These are phyloP conservation scores for Mortierella sp. DNA, from an alignment of 371 early-diverging fungal genomes.

Conservation along the genomic window DNA sequence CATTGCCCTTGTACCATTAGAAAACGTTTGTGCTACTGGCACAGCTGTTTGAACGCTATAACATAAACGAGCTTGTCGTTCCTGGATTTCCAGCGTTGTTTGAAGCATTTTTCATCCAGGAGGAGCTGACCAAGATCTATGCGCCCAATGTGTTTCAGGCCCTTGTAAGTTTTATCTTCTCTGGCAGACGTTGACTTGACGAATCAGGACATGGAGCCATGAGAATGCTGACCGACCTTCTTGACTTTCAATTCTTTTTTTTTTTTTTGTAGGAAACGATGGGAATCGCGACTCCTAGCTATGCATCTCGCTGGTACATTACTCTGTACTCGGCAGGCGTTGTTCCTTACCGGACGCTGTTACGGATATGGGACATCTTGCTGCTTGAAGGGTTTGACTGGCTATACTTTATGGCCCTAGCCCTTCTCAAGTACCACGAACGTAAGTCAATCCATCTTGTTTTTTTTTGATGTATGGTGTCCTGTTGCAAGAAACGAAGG, in stretches of 20 bases:
- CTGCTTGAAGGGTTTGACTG: slow-evolving; percentile 71
- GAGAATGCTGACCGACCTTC: background rate
- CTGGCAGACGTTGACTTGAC: background rate
- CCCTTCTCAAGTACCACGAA: slow-evolving; percentile 68
- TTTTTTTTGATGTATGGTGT: background rate
- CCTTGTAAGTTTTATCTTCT: slow-evolving; percentile 59
- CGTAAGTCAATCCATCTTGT: slow-evolving; percentile 55
- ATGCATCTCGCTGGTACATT: slow-evolving; percentile 77
- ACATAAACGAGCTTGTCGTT: slow-evolving; percentile 67
- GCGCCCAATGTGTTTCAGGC: slow-evolving; percentile 65
- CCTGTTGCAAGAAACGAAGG: background rate
- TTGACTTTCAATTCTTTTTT: background rate
- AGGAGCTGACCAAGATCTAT: slow-evolving; percentile 63
- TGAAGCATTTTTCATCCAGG: slow-evolving; percentile 76
- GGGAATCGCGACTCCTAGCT: slow-evolving; percentile 66
- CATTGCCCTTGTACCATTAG: slow-evolving; percentile 37
- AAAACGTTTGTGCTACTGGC: slow-evolving; percentile 67
- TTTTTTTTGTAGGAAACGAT: slow-evolving; percentile 54
- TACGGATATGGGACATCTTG: slow-evolving; percentile 75
- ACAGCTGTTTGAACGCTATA: slow-evolving; percentile 68
- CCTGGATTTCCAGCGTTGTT: slow-evolving; percentile 75
- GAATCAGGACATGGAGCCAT: background rate
- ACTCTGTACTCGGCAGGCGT: slow-evolving; percentile 74
- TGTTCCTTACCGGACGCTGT: slow-evolving; percentile 67
- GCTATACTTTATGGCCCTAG: slow-evolving; percentile 70